Conservation (phyloP, 129 eudicot genomes). For the Flaveria sonorensis region DNA sequence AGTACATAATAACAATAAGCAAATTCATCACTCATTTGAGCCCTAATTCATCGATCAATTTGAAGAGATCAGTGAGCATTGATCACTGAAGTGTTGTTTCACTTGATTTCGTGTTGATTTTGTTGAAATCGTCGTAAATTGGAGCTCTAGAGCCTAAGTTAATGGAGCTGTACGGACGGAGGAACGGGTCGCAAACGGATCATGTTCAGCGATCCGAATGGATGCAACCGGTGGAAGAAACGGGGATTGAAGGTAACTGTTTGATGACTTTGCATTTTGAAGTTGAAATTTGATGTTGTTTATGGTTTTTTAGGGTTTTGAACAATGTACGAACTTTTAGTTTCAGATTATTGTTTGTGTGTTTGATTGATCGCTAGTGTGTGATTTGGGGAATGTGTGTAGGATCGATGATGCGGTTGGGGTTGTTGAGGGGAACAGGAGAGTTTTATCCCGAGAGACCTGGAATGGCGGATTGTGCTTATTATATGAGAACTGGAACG, state of each 20-base stretch:
- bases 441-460: constrained; percentile 79
- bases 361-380: constrained; percentile 17
- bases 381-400: constrained; percentile 35
- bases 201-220: constrained; percentile 55
- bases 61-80: constrained; percentile 22
- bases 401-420: constrained; percentile 79
- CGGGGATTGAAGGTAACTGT: constrained; percentile 70
- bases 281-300: background rate
- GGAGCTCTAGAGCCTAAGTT: constrained; percentile 17
- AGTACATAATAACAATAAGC: constrained; percentile 15
- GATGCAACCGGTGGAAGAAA: constrained; percentile 48
- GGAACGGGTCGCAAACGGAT: constrained; percentile 48
- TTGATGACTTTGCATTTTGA: constrained; percentile 11
- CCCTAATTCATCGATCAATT: constrained; percentile 4
- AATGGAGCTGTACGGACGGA: constrained; percentile 89
- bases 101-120: constrained; percentile 25
- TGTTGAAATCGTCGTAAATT: constrained; percentile 20
- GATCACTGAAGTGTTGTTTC: background rate
- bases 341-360: constrained; percentile 9
- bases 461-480: constrained; percentile 73
- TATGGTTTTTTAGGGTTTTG: constrained; percentile 43
- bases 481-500: constrained; percentile 78
- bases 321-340: constrained; percentile 32
- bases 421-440: constrained; percentile 53
- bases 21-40: constrained; percentile 26